Conservation (phyloP, 2,329 filamentous ascomycete species). For the Didymella keratinophila region DNA sequence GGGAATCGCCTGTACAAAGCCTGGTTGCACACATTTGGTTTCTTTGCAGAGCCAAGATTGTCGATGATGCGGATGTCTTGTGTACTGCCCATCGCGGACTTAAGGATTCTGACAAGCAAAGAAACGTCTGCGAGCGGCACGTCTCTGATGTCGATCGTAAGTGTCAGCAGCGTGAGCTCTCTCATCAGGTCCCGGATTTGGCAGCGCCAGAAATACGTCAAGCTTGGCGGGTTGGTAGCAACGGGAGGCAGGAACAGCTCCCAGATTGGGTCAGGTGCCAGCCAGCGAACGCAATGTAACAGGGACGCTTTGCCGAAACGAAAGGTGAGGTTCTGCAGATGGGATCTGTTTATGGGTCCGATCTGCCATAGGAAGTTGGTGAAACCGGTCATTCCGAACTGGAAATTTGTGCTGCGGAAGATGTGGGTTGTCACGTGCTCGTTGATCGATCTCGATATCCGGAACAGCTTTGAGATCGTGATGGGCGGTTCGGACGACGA, state of each 20-base stretch:
- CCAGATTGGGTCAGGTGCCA: constrained; percentile 40
- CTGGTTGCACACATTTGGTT: neutral
- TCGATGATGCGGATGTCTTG: constrained; percentile 8
- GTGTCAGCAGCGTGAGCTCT: constrained; percentile 33
- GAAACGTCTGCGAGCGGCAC: constrained; percentile 30
- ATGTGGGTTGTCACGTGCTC: constrained; percentile 32
- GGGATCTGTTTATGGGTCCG: constrained; percentile 32
- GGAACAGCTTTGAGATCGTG: constrained; percentile 30
- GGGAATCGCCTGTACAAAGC: neutral
- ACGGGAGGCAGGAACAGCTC: constrained; percentile 38
- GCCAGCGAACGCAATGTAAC: constrained; percentile 43
- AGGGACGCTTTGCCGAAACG: constrained; percentile 31
- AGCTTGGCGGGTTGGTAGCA: constrained; percentile 23
- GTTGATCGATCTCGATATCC: constrained; percentile 31
- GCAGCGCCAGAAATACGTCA: constrained; percentile 44
- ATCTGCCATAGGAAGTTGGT: constrained; percentile 33
- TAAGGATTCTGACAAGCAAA: constrained; percentile 35
- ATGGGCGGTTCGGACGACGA: constrained; percentile 14
- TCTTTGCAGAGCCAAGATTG: neutral
- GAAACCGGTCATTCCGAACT: constrained; percentile 34
- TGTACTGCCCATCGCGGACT: constrained; percentile 28
- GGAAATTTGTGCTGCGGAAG: constrained; percentile 38
- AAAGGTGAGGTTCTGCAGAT: constrained; percentile 35
- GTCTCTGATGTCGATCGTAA: constrained; percentile 35
- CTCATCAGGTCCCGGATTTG: constrained; percentile 39